These are phyloP conservation scores for Cystofilobasidium ferigula DNA, from an alignment of 768 basidiomycete species.

Conservation along the genomic window DNA sequence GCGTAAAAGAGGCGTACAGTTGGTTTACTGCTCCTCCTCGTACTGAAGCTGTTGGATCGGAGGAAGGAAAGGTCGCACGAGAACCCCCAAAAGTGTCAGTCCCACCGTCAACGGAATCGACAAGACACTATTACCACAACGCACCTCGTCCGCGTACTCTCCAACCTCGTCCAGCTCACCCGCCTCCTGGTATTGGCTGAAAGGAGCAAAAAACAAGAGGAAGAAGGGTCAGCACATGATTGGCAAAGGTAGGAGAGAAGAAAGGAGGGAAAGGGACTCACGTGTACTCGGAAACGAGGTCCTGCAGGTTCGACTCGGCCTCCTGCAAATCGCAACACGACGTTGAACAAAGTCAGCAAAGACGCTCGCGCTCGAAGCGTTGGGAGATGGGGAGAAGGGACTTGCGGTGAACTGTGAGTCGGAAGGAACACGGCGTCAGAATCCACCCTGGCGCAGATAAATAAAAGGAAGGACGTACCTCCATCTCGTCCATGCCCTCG, in stretches of 20 bases:
- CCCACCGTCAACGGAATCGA: no score
- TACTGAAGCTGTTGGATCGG: neutral
- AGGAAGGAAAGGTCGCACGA: neutral
- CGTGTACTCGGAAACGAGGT: conserved; percentile 77
- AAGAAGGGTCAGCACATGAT: neutral
- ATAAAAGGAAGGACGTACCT: conserved; percentile 27
- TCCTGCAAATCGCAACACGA: no score
- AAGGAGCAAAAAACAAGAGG: neutral
- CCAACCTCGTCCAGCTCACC: conserved; percentile 7
- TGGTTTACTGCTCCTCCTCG: neutral
- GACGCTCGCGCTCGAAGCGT: no score
- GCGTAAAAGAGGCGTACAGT: neutral
- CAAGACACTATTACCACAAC: no score
- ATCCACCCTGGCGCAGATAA: no score
- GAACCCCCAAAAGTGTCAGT: no score
- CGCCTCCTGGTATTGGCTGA: conserved; percentile 23
- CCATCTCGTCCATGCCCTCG: conserved; percentile 77
- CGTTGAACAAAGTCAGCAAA: no score
- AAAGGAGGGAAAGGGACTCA: neutral
- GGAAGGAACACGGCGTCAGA: no score
- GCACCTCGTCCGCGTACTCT: conserved; percentile 1
- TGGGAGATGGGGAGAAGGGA: no score
- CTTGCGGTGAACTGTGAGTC: no score
- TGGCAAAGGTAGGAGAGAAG: neutral
- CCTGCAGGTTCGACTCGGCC: conserved; percentile 44